Percentiles rank a stretch among this genome's conserved stretches.
phyloP scores from a whole-genome alignment of 805 yeast species.

The Geotrichum ghanense region DNA sequence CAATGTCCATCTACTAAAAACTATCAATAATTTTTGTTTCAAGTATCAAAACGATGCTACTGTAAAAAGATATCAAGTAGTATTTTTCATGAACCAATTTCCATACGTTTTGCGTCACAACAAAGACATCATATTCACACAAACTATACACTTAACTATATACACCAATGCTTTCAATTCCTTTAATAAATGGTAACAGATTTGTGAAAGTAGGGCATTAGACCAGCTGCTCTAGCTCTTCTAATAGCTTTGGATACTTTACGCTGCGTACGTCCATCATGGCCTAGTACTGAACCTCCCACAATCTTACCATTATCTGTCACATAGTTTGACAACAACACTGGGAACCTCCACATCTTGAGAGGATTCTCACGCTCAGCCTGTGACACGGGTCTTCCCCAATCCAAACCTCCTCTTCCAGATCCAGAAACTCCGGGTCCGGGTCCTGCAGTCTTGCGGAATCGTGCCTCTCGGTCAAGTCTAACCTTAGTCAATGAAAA shows the following conservation, averaged over 20 bases:
- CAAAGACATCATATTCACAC: too few relatives aligned
- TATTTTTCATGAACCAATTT: too few relatives aligned
- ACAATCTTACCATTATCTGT: slow-evolving; percentile 66
- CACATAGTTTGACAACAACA: slow-evolving; percentile 50
- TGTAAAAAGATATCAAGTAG: too few relatives aligned
- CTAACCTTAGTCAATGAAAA: slow-evolving; percentile 50
- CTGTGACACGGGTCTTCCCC: slow-evolving; percentile 13
- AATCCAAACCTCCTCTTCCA: slow-evolving; percentile 7
- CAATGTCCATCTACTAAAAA: too few relatives aligned
- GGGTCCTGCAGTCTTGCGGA: slow-evolving; percentile 19
- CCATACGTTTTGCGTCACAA: too few relatives aligned
- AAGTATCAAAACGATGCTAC: too few relatives aligned
- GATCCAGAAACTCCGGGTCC: slow-evolving; percentile 14
- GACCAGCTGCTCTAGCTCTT: slow-evolving; percentile 70
- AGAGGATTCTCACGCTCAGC: slow-evolving; percentile 54
- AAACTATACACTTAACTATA: too few relatives aligned
- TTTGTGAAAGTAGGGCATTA: slow-evolving; percentile 61
- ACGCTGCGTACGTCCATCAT: slow-evolving; percentile 55
- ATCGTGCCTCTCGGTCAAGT: slow-evolving; percentile 27
- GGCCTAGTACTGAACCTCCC: slow-evolving; percentile 61
- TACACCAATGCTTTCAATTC: too few relatives aligned
- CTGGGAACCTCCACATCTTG: slow-evolving; percentile 64
- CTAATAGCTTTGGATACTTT: slow-evolving; percentile 65
- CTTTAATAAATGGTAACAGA: slow-evolving; percentile 6
- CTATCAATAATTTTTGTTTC: too few relatives aligned